Evolutionary conservation across 169 alveolate genomes (phyloP), one percentile per base, ranked within the genome.

Genomic region (Toxoplasma gondii): DNA sequence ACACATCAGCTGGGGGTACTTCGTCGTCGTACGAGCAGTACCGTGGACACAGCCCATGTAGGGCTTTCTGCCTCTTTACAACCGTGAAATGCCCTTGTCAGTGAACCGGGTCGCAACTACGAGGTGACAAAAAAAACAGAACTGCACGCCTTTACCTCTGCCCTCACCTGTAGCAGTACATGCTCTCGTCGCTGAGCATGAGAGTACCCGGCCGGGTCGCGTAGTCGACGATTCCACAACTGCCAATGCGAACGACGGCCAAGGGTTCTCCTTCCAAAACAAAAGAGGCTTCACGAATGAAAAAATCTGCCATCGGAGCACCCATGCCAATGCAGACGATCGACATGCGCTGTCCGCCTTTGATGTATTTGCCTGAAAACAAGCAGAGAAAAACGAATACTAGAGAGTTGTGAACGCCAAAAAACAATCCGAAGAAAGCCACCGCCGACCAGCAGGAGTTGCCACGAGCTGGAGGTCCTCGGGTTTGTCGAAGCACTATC

Each of bases 291-390:
- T 95, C 97, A 44, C 97, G 93, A 41, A 95, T 95, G 80, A 95
- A 41, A 91, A 95, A 94, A 84, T 95, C 97, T 96, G 93, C 93
- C 97, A 93, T 93, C 5, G 96, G 95, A 12, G 97, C 94, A 27
- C 97, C 97, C 97, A 95, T 95, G 36, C 97, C 97, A 34, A 95
- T 90, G 69, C 93, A 43, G 53, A 95, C 95, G 80, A 95, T 93
- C 45, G 97, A 78, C 44, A 95, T 92, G n/a, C 93, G 39, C 44
- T 78, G 39, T 19, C 45, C 86, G 4, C 86, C 86, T 64, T 64
- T 64, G n/a, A 64, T 64, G 95, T 41, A 87, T 78, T 0, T 92
- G 70, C 92, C 74, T 92, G 93, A 58, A 95, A 87, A 12, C 17
- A 36, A 74, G 12, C 39, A 7, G 45, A 36, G 9, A 44, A 74